Evolutionary conservation across 2,329 filamentous ascomycete species (phyloP).

Genomic region (Zasmidium angulare): DNA sequence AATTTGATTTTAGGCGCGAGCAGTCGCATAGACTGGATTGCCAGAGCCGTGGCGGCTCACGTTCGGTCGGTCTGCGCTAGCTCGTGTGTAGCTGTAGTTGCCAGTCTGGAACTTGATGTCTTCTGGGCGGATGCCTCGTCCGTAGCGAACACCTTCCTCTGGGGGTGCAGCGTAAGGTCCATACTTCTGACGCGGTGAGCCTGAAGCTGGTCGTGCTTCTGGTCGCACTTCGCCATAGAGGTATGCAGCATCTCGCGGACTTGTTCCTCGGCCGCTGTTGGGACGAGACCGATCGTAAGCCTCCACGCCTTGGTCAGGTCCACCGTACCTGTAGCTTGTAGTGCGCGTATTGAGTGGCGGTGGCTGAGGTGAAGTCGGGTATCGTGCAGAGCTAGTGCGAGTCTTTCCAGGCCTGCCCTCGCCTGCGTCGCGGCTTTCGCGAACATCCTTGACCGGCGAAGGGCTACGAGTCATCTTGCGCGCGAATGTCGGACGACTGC

Average conservation of each 20-base stretch:
- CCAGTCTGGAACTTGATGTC: slow-evolving; percentile 37
- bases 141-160: slow-evolving; percentile 34
- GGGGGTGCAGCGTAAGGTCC: slow-evolving; percentile 35
- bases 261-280: slow-evolving; percentile 10
- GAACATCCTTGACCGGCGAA: slow-evolving; percentile 25
- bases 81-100: slow-evolving; percentile 14
- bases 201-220: slow-evolving; percentile 17
- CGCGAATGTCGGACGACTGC: slow-evolving; percentile 6
- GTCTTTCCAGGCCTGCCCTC: slow-evolving; percentile 8
- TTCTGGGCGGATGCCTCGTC: slow-evolving; percentile 35
- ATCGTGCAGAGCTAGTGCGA: slow-evolving; percentile 26
- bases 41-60: slow-evolving; percentile 16
- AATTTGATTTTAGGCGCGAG: slow-evolving; percentile 9
- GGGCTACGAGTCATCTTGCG: slow-evolving; percentile 29
- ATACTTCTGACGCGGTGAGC: slow-evolving; percentile 32
- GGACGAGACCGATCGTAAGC: slow-evolving; percentile 17
- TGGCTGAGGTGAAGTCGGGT: slow-evolving; percentile 21
- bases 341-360: slow-evolving; percentile 24
- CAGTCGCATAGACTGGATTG: slow-evolving; percentile 2
- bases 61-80: slow-evolving; percentile 18
- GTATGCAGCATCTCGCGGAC: slow-evolving; percentile 11
- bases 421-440: slow-evolving; percentile 14
- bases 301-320: slow-evolving; percentile 22
- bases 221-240: slow-evolving; percentile 26
- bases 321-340: slow-evolving; percentile 29